phyloP scores from a whole-genome alignment of 2,329 filamentous ascomycete species.

The Fusarium decemcellulare region DNA sequence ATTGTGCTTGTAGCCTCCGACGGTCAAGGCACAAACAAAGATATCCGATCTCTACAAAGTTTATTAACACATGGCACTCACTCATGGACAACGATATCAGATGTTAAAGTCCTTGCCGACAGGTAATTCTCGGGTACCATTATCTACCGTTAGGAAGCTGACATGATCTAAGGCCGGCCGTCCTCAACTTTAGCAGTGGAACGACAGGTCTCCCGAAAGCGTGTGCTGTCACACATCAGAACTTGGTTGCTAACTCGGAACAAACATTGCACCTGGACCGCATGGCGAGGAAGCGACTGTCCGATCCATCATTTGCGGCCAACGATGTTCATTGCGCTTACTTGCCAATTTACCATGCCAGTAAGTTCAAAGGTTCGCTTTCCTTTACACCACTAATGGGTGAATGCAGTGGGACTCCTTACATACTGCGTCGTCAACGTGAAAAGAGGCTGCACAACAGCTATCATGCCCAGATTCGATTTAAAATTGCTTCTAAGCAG shows the following conservation, averaged over 20 bases:
- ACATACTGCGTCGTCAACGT: constrained; percentile 12
- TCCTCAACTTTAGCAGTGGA: constrained; percentile 22
- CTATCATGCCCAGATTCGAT: constrained; percentile 9
- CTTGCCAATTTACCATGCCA: constrained; percentile 19
- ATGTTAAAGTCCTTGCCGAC: not conserved
- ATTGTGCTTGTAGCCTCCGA: not conserved
- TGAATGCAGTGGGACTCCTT: not conserved
- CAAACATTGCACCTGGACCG: constrained; percentile 13
- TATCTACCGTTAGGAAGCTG: not conserved
- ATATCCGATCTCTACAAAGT: not conserved
- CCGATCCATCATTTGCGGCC: not conserved
- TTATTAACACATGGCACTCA: not conserved
- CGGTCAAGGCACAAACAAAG: no score
- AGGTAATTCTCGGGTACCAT: not conserved
- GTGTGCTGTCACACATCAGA: constrained; percentile 6
- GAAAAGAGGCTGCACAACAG: constrained; percentile 1
- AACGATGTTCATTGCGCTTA: constrained; percentile 10
- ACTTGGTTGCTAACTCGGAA: constrained; percentile 23
- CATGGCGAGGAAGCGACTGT: not conserved
- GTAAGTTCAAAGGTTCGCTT: constrained; percentile 6
- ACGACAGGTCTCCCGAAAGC: constrained; percentile 13
- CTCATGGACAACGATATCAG: constrained; percentile 3
- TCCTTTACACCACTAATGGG: no score
- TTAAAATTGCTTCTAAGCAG: not conserved
- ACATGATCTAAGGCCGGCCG: not conserved